Base-by-base conservation (phyloP, 441 rosid genomes). In the Adansonia gregorii region DNA sequence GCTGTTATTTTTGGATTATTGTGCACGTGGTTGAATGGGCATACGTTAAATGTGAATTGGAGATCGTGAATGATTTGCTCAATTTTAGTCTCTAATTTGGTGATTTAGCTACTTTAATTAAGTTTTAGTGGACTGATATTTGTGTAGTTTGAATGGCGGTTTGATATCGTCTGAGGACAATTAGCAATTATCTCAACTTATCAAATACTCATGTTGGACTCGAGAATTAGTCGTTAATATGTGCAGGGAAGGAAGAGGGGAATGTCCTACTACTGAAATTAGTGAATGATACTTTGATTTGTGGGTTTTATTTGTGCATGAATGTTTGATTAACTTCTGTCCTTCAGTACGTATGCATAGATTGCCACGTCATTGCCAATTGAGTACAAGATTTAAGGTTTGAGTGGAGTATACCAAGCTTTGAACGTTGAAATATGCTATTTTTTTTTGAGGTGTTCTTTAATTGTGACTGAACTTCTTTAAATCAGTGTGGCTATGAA, bases 261-360 rank as follows among this genome's bases (percentile, higher is more conserved):
- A 51, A 51, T 71, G 61, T 71, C 49, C 15, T 54, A 31, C 15
- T 52, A 4, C 51, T 41, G 48, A 19, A 6, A 49, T 3, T 39
- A 17, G 51, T 52, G 20, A 15, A 10, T 64, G 2, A 52, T 24
- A 31, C 60, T 63, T 49, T 59, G 35, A 55, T 51, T 12, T 41
- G 2, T 3, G 27, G 46, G 10, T 3, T 58, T 73, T 7, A 1
- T 14, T 73, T 20, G 14, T 52, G 9, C 19, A 4, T 10, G 15
- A 51, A 0, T 65, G 10, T 65, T 54, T 75, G 48, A 35, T 65
- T 55, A 31, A 72, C 63, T 72, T 35, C 49, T 70, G 15, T 35
- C 31, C 1, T 54, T 72, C 11, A 17, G 19, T 55, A 9, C 2
- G 4, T 17, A 35, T 35, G 6, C 6, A 39, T 39, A 55, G 27